Conservation (phyloP, 495 filamentous ascomycete genomes). For the Neurospora tetrasperma region DNA sequence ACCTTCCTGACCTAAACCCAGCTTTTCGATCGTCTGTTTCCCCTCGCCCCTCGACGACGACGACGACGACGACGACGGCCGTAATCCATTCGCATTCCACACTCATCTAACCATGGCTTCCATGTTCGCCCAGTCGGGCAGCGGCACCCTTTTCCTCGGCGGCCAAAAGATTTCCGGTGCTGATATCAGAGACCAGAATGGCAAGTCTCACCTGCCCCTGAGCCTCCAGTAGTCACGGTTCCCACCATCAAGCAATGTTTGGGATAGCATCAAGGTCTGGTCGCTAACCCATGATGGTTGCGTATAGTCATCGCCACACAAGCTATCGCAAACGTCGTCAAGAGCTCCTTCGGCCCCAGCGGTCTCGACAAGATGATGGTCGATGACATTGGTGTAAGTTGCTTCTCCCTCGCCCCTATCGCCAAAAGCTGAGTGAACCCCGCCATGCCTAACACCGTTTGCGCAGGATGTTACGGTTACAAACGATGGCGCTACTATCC, state of each 20-base stretch:
- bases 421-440: background rate
- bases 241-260: background rate
- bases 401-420: conserved; percentile 6
- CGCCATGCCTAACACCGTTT: conserved; percentile 9
- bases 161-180: conserved; percentile 90
- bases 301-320: conserved; percentile 78
- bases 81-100: background rate
- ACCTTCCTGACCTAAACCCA: conserved; percentile 9
- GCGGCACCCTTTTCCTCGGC: conserved; percentile 85
- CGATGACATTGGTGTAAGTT: conserved; percentile 87
- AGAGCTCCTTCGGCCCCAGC: conserved; percentile 94
- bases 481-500: conserved; percentile 96
- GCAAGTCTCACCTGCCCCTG: conserved; percentile 36
- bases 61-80: background rate
- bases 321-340: conserved; percentile 96
- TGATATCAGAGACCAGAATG: conserved; percentile 95
- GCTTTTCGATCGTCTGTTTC: conserved; percentile 1
- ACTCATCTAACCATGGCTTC: conserved; percentile 55
- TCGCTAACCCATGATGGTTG: conserved; percentile 15
- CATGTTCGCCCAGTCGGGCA: conserved; percentile 81
- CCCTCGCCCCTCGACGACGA: background rate
- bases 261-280: conserved; percentile 3
- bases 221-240: background rate
- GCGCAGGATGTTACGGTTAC: conserved; percentile 92
- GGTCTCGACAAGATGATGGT: conserved; percentile 99